Evolutionary conservation across 2,329 filamentous ascomycete species (phyloP).

Genomic region (Akanthomyces dipterigenus): DNA sequence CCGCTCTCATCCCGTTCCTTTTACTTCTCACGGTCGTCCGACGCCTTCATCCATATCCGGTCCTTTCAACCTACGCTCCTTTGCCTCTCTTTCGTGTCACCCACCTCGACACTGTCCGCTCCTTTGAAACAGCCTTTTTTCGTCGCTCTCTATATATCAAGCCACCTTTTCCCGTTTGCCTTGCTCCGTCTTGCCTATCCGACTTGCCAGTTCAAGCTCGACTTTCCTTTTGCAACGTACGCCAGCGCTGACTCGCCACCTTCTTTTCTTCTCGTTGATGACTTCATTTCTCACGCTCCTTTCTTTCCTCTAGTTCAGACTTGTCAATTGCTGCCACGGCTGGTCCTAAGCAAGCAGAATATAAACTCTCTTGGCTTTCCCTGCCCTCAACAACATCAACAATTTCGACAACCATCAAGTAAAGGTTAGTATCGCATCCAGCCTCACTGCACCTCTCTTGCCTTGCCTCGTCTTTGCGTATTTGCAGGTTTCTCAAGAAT

Average conservation of each 20-base stretch:
- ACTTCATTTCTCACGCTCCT: conserved; percentile 9
- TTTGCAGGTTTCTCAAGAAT: background rate
- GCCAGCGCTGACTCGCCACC: conserved; percentile 11
- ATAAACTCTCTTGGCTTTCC: conserved; percentile 8
- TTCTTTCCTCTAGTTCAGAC: conserved; percentile 8
- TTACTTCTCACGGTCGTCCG: conserved; percentile 1
- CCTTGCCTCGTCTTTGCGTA: background rate
- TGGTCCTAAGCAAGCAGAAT: conserved; percentile 13
- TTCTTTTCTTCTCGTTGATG: background rate
- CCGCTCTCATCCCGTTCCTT: conserved; percentile 5
- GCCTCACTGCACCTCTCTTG: background rate
- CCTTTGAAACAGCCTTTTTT: conserved; percentile 14
- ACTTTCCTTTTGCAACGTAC: conserved; percentile 11
- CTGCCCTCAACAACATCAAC: background rate
- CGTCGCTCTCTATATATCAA: conserved; percentile 13
- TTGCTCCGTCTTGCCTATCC: background rate
- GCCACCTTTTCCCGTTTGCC: background rate
- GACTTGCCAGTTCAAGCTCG: conserved; percentile 2
- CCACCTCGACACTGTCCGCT: conserved; percentile 13
- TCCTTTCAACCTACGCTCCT: conserved; percentile 11
- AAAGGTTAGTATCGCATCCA: conserved; percentile 3
- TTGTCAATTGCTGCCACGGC: conserved; percentile 12
- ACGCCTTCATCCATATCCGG: conserved; percentile 9
- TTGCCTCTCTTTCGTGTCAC: conserved; percentile 11
- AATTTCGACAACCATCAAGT: conserved; percentile 4